phyloP scores from a whole-genome alignment of 2,329 filamentous ascomycete genomes.

The Atkinsonella hypoxylon region DNA sequence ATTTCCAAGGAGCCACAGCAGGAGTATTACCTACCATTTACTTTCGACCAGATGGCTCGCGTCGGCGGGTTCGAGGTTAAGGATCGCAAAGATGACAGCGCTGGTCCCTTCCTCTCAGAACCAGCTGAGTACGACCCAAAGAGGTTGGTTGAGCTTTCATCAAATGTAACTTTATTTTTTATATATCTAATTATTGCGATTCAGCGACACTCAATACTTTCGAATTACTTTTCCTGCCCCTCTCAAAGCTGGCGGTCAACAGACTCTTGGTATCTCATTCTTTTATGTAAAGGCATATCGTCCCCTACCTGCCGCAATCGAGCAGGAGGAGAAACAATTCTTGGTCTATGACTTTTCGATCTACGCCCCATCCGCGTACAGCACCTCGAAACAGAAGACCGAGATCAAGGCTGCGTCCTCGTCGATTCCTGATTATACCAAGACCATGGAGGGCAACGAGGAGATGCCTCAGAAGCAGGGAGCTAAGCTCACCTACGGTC shows the following conservation, averaged over 20 bases:
- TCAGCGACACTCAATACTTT: constrained; percentile 68
- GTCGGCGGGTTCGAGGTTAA: constrained; percentile 83
- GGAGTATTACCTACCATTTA: constrained; percentile 87
- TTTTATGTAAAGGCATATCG: constrained; percentile 65
- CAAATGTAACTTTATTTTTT: neutral
- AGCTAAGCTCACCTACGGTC: constrained; percentile 77
- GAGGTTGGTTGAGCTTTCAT: constrained; percentile 32
- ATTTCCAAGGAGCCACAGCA: constrained; percentile 64
- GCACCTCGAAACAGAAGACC: constrained; percentile 87
- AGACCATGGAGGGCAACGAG: constrained; percentile 50
- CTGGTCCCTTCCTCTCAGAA: constrained; percentile 57
- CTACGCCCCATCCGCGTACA: constrained; percentile 73
- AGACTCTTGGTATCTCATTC: constrained; percentile 81
- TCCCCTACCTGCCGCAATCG: constrained; percentile 70
- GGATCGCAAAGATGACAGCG: constrained; percentile 70
- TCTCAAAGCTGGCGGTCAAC: constrained; percentile 62
- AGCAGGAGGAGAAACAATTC: constrained; percentile 79
- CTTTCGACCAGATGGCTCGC: constrained; percentile 58
- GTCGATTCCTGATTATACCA: constrained; percentile 77
- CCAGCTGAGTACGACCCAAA: constrained; percentile 51
- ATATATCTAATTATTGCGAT: neutral
- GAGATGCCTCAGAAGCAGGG: constrained; percentile 70
- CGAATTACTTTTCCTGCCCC: constrained; percentile 66
- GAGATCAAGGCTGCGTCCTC: constrained; percentile 78
- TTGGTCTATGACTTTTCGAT: constrained; percentile 77